Base-by-base conservation (phyloP, 2,329 filamentous ascomycete genomes). In the Penicillium corylophilum region DNA sequence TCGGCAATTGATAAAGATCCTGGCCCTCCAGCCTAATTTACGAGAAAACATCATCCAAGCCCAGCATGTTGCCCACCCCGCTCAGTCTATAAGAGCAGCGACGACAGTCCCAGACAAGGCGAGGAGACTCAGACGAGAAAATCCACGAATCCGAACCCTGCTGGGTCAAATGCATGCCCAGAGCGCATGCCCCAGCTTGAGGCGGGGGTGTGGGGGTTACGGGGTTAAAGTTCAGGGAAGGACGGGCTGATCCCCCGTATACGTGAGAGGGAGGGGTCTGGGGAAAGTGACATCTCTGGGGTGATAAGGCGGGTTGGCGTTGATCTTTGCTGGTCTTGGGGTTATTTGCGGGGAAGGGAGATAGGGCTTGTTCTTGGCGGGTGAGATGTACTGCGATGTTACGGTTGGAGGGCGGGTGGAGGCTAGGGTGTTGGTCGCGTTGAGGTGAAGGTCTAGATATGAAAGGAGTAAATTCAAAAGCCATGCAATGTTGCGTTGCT, bases 91-190 rank as follows among this genome's bases (percentile, higher is more conserved):
- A 16, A 33, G 46, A 52, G 15, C 26, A 28, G 36, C 5, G 20
- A 16, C 13, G 23, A 2, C 23, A 35, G 23, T 15, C 8, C 15
- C 15, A 56, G 54, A 52, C 40, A 54, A 57, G 53, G 49, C 53
- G 50, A 59, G 45, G 18, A 44, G 23, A 49, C 18, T 51, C 44
- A 50, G 44, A 43, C 35, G 33, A 53, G 44, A 31, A 53, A 44
- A 51, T 62, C 62, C 62, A 65, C 64, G 58, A 64, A 63, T 63
- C 46, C 39, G 29, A 42, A 9, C 13, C 20, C 3, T 36, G 38
- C 28, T 48, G 10, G 39, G n/a, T 38, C 15, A 36, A 29, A 24
- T 22, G n/a, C 46, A 42, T 48, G 46, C 38, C 38, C 46, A 12
- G 45, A 33, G 23, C 22, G 26, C 28, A 31, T 40, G 31, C 15